phyloP scores from a whole-genome alignment of 331 rosid genomes.

The Rhamnella rubrinervis region DNA sequence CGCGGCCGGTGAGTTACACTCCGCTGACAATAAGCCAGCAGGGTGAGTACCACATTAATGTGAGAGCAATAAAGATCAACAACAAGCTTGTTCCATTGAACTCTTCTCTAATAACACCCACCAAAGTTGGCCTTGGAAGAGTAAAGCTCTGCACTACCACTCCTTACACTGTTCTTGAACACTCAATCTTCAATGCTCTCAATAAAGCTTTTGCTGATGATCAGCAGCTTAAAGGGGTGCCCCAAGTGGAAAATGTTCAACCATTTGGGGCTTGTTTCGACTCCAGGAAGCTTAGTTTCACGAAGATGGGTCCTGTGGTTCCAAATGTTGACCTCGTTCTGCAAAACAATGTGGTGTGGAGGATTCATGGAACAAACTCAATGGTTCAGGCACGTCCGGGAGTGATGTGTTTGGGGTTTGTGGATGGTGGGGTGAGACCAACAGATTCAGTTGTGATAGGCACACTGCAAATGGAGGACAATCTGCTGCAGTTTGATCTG shows the following conservation, averaged over 20 bases:
- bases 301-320: slow-evolving; percentile 10
- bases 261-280: slow-evolving; percentile 53
- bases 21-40: slow-evolving; percentile 34
- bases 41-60: slow-evolving; percentile 45
- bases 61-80: slow-evolving; percentile 38
- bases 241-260: slow-evolving; percentile 30
- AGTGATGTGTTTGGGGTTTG: slow-evolving; percentile 46
- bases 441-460: slow-evolving; percentile 39
- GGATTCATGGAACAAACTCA: slow-evolving; percentile 33
- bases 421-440: slow-evolving; percentile 43
- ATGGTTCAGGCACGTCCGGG: slow-evolving; percentile 35
- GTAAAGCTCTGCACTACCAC: slow-evolving; percentile 42
- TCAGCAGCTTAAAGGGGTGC: slow-evolving; percentile 16
- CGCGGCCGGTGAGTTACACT: slow-evolving; percentile 30
- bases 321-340: slow-evolving; percentile 47
- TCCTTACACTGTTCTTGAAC: slow-evolving; percentile 43
- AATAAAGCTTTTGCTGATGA: slow-evolving; percentile 9
- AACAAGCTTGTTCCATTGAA: slow-evolving; percentile 22
- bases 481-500: slow-evolving; percentile 37
- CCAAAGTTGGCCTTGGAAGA: slow-evolving; percentile 6
- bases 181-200: slow-evolving; percentile 28
- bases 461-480: slow-evolving; percentile 44
- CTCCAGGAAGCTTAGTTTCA: background rate
- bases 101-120: slow-evolving; percentile 2
- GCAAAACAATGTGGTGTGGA: slow-evolving; percentile 38